phyloP scores from a whole-genome alignment of 2,329 filamentous ascomycete genomes.

The Lasiodiplodia gonubiensis region DNA sequence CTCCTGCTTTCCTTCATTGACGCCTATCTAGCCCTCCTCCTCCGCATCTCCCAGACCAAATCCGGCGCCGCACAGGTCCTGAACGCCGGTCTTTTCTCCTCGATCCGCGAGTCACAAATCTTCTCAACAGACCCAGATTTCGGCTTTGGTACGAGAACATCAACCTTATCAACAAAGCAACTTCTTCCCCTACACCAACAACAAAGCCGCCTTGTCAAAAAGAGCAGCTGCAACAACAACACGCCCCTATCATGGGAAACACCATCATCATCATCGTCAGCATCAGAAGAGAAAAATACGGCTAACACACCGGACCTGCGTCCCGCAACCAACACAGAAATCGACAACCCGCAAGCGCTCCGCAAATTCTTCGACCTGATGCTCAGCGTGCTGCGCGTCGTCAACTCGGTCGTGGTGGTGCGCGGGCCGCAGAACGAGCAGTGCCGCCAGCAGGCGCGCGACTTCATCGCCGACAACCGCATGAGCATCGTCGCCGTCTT shows the following conservation, averaged over 20 bases:
- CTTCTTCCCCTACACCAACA: slow-evolving; percentile 1
- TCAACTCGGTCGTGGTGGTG: slow-evolving; percentile 80
- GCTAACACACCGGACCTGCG: slow-evolving; percentile 25
- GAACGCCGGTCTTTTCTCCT: slow-evolving; percentile 84
- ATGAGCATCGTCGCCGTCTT: slow-evolving; percentile 86
- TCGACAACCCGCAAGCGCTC: slow-evolving; percentile 71
- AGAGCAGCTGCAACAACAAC: background rate
- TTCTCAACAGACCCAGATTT: slow-evolving; percentile 93
- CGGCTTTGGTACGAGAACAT: slow-evolving; percentile 65
- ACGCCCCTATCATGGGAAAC: background rate
- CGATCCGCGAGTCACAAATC: slow-evolving; percentile 79
- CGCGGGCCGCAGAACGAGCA: slow-evolving; percentile 80
- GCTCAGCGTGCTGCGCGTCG: slow-evolving; percentile 77
- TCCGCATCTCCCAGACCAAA: slow-evolving; percentile 82
- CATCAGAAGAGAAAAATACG: background rate
- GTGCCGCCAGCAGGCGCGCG: slow-evolving; percentile 73
- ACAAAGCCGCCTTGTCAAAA: background rate
- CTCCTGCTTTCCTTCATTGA: slow-evolving; percentile 67
- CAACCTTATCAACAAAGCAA: slow-evolving; percentile 2
- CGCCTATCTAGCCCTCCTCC: slow-evolving; percentile 79
- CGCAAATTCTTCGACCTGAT: slow-evolving; percentile 85
- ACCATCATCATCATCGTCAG: background rate
- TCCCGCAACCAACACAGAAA: slow-evolving; percentile 52
- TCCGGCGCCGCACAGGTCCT: slow-evolving; percentile 86
- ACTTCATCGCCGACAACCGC: slow-evolving; percentile 82